Base-by-base conservation (phyloP, 768 basidiomycete genomes). In the Mycena albidolilacea region DNA sequence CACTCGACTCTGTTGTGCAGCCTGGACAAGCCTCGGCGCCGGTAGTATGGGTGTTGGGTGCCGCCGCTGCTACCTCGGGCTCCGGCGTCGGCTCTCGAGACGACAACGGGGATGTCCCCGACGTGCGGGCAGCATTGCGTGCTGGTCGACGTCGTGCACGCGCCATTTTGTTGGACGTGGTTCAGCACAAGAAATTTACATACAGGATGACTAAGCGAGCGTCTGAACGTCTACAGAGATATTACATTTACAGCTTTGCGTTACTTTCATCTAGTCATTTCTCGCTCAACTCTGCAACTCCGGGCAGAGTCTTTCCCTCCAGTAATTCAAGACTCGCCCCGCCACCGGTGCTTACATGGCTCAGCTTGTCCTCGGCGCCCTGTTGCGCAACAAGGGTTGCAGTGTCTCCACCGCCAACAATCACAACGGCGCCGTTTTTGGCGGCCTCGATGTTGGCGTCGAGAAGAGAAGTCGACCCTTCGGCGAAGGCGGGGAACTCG, bases 311-410 rank as follows among this genome's bases (percentile, higher is more conserved):
- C 92, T 99, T 99, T 84, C 97, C 97, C 87, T 99, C 97, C 77
- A 99, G 89, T 50, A 99, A 89, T 83, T 99, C 97, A 71, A 99
- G 90, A 80, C 93, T 94, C 39, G 96, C 96, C 64, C 95, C 95
- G 58, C 95, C 97, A 74, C 97, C 97, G 46, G 97, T 99, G 81
- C 94, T 96, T 78, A 99, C 96, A 84, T 99, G 97, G 83, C 94
- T 97, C 75, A 99, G 87, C 81, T 95, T 91, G 77, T 93, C 91
- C 82, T 99, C 97, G 19, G 91, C 91, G 12, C 85, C 86, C 80
- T 93, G 89, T 76, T 97, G 91, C n/a, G 95, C 97, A 67, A 92
- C 97, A 44, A 98, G 89, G 7, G 97, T 98, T n/a, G 97, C 97
- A 52, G 96, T 97, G 81, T 97, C 96, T 74, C 96, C 96, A 77